A percentile compares a stretch with the other conserved stretches of the same genome.
Evolutionary conservation across 495 filamentous ascomycete species (phyloP).

Genomic region (Aspergillus steynii): DNA sequence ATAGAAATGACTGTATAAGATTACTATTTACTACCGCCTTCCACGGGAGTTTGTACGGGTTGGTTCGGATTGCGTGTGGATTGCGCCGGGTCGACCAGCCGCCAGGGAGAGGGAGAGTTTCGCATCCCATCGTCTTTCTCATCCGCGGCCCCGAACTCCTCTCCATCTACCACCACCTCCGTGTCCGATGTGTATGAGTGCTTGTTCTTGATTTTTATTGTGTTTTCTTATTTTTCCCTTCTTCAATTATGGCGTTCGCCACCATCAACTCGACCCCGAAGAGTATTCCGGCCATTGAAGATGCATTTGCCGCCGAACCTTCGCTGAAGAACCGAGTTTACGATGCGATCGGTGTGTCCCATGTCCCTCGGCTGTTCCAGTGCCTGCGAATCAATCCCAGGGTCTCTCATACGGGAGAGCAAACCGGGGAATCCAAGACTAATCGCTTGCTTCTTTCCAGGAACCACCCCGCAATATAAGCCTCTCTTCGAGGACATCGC

Average conservation of each 20-base stretch:
- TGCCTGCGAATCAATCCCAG: neutral
- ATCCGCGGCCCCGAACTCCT: constrained; percentile 8
- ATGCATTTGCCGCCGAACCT: constrained; percentile 47
- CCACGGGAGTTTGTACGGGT: neutral
- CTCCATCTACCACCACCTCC: neutral
- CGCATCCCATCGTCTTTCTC: constrained; percentile 3
- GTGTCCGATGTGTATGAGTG: neutral
- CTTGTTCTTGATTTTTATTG: constrained; percentile 6
- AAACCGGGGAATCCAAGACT: constrained; percentile 7
- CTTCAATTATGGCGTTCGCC: constrained; percentile 43
- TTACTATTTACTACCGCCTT: constrained; percentile 1
- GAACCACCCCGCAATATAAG: constrained; percentile 38
- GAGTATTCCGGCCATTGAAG: constrained; percentile 39
- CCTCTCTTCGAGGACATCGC: constrained; percentile 51
- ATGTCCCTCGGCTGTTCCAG: too few species aligned
- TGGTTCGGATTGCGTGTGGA: neutral
- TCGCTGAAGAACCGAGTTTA: constrained; percentile 48
- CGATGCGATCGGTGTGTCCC: constrained; percentile 49
- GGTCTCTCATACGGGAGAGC: neutral
- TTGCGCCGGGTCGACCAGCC: constrained; percentile 3
- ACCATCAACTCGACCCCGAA: constrained; percentile 38
- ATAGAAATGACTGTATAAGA: constrained; percentile 32
- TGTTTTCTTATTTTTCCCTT: neutral
- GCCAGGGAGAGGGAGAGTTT: constrained; percentile 4
- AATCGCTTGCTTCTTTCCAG: constrained; percentile 25